Evolutionary conservation across 352 stramenopile species (phyloP).

Genomic region (Globisporangium emineosum): DNA sequence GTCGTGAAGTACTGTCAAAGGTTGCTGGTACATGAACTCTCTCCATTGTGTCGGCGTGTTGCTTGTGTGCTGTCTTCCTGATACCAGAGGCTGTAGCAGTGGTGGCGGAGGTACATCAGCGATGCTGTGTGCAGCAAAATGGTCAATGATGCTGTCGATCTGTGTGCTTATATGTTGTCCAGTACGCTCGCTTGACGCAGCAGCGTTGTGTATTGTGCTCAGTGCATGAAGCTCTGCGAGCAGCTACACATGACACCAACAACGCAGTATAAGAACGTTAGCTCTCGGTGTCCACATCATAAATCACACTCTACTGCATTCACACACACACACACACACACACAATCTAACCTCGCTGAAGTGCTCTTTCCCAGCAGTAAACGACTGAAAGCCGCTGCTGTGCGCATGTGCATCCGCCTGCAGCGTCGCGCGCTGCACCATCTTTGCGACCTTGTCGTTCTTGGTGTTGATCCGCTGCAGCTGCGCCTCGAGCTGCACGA

Average conservation of each 20-base stretch:
- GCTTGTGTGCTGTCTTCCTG: not conserved
- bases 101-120: not conserved
- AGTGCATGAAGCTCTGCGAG: not conserved
- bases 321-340: not conserved
- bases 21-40: slow-evolving; percentile 34
- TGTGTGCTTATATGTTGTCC: slow-evolving; percentile 12
- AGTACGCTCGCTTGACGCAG: not conserved
- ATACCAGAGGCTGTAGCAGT: no score
- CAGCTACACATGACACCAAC: slow-evolving; percentile 1
- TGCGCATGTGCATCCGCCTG: slow-evolving; percentile 13
- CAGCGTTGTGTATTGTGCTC: no score
- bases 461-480: slow-evolving; percentile 22
- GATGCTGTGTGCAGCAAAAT: not conserved
- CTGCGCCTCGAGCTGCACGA: slow-evolving; percentile 26
- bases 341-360: slow-evolving; percentile 26
- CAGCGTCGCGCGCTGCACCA: slow-evolving; percentile 24
- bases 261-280: not conserved
- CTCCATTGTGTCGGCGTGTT: slow-evolving; percentile 3
- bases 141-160: slow-evolving; percentile 19
- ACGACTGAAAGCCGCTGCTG: slow-evolving; percentile 3
- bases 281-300: not conserved
- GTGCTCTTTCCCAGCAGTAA: slow-evolving; percentile 14
- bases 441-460: slow-evolving; percentile 26
- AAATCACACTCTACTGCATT: not conserved
- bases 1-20: slow-evolving; percentile 15